phyloP scores from a whole-genome alignment of 192 early-diverging fungal genomes.

The Linnemannia exigua region DNA sequence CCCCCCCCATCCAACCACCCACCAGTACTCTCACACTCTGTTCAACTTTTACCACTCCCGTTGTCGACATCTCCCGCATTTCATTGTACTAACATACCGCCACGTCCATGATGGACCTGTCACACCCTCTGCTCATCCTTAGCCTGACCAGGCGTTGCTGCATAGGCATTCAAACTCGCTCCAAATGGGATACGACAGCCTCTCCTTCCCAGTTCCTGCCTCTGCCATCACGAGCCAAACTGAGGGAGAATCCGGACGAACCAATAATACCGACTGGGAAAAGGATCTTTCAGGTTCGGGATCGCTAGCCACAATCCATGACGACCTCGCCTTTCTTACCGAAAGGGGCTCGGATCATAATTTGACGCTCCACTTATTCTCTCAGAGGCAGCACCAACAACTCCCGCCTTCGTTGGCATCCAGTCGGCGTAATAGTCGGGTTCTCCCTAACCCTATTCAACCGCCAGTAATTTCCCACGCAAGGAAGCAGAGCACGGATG shows the following conservation, averaged over 20 bases:
- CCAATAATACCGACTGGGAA: background rate
- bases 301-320: conserved; percentile 4
- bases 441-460: conserved; percentile 45
- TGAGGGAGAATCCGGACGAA: background rate
- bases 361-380: background rate
- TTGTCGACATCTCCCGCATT: background rate
- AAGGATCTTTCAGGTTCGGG: background rate
- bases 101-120: background rate
- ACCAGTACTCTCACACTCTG: background rate
- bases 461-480: conserved; percentile 20
- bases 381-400: conserved; percentile 2
- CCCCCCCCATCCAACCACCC: background rate
- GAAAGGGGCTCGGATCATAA: background rate
- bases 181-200: background rate
- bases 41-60: background rate
- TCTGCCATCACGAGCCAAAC: background rate
- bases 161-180: conserved; percentile 14
- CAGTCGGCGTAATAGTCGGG: conserved; percentile 28
- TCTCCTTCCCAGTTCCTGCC: background rate
- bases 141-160: background rate
- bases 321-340: background rate
- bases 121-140: background rate
- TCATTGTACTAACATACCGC: background rate
- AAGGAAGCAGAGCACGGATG: conserved; percentile 15
- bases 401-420: background rate